Percentiles rank a stretch among this genome's conserved stretches.
These are phyloP conservation scores for Boletus semigastroideus DNA, from an alignment of 1,284 basidiomycete genomes.

Conservation along the genomic window DNA sequence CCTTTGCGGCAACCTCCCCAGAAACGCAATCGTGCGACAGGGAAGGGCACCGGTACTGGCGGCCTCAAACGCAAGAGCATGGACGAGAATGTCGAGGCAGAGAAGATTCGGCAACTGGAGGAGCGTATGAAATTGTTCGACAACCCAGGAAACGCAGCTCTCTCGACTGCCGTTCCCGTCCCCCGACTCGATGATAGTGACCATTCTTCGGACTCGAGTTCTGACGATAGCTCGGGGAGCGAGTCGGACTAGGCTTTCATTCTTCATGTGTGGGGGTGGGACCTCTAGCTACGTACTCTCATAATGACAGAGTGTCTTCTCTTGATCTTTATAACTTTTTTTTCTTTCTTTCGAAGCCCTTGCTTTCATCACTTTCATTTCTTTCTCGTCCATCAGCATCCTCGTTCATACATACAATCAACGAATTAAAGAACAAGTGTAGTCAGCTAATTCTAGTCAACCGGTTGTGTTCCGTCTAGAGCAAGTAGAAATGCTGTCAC, in stretches of 20 bases:
- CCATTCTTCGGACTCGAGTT: constrained; percentile 75
- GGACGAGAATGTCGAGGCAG: constrained; percentile 86
- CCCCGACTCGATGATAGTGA: constrained; percentile 57
- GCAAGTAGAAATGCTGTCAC: constrained; percentile 11
- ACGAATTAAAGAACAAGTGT: constrained; percentile 36
- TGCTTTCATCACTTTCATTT: constrained; percentile 26
- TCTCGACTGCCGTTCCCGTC: constrained; percentile 36
- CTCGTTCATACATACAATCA: constrained; percentile 38
- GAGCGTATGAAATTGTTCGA: constrained; percentile 78
- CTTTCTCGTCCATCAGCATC: constrained; percentile 29
- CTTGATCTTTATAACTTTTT: constrained; percentile 39
- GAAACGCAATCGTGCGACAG: constrained; percentile 63
- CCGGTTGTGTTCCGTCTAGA: constrained; percentile 16
- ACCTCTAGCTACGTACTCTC: constrained; percentile 26
- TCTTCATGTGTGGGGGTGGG: constrained; percentile 19
- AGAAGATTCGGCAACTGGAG: constrained; percentile 88
- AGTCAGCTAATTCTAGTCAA: constrained; percentile 39
- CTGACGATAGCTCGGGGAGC: constrained; percentile 76
- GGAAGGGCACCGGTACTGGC: constrained; percentile 80
- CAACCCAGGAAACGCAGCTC: constrained; percentile 40
- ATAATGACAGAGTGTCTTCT: constrained; percentile 29
- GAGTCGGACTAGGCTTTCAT: constrained; percentile 66
- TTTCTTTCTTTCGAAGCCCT: constrained; percentile 25
- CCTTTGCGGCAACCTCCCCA: constrained; percentile 58
- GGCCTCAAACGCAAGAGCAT: constrained; percentile 89